These are phyloP conservation scores for Calonectria montana DNA, from an alignment of 2,329 filamentous ascomycete species.

Conservation along the genomic window DNA sequence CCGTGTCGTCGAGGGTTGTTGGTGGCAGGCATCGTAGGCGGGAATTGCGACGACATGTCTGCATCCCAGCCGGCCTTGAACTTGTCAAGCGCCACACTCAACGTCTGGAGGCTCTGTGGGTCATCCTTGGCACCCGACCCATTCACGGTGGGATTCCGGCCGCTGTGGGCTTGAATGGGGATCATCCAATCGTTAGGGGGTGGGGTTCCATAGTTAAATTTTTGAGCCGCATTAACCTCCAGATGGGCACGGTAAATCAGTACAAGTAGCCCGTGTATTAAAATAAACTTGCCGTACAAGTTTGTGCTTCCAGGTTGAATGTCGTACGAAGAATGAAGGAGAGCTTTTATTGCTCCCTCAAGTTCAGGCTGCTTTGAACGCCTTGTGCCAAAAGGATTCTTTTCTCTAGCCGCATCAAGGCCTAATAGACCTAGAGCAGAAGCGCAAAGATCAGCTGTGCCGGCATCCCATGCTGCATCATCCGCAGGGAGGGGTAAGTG, in stretches of 20 bases:
- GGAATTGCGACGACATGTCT: constrained; percentile 77
- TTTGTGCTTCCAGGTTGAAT: constrained; percentile 76
- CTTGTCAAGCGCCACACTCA: constrained; percentile 72
- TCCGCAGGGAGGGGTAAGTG: constrained; percentile 76
- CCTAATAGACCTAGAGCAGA: constrained; percentile 74
- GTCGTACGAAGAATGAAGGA: constrained; percentile 68
- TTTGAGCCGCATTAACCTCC: constrained; percentile 51
- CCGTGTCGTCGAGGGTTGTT: constrained; percentile 70
- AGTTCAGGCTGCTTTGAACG: constrained; percentile 74
- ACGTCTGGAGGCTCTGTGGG: constrained; percentile 58
- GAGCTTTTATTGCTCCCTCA: constrained; percentile 68
- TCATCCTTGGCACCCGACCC: constrained; percentile 51
- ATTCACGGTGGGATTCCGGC: constrained; percentile 59
- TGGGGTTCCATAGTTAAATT: constrained; percentile 63
- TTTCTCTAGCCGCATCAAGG: constrained; percentile 61
- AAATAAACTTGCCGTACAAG: constrained; percentile 78
- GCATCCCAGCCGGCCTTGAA: constrained; percentile 80
- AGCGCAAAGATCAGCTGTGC: constrained; percentile 68
- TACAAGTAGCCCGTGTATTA: constrained; percentile 76
- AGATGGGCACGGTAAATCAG: constrained; percentile 63
- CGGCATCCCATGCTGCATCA: constrained; percentile 80
- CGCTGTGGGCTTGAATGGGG: constrained; percentile 54
- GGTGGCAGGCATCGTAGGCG: constrained; percentile 57
- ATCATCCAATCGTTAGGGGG: constrained; percentile 70
- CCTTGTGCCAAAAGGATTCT: constrained; percentile 72